Conservation (phyloP, 106 monocot genomes). For the Gastrodia elata region DNA sequence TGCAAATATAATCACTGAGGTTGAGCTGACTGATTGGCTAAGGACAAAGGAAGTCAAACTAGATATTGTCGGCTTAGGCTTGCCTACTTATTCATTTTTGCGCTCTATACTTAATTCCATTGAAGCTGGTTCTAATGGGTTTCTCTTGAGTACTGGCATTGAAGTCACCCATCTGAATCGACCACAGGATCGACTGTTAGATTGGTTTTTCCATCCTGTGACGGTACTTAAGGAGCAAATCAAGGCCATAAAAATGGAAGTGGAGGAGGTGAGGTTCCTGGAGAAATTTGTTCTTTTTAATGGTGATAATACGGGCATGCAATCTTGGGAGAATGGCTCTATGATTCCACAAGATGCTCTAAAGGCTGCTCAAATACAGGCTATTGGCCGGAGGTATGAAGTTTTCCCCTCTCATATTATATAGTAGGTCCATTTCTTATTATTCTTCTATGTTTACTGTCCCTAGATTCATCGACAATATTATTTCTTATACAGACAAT, state of each 20-base stretch:
- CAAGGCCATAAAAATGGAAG: slow-evolving; percentile 42
- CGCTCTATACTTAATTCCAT: slow-evolving; percentile 44
- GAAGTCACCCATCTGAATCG: slow-evolving; percentile 62
- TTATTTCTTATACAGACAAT: not conserved
- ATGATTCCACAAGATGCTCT: slow-evolving; percentile 47
- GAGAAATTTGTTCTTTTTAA: slow-evolving; percentile 67
- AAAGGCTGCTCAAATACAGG: slow-evolving; percentile 68
- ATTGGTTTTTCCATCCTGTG: slow-evolving; percentile 92
- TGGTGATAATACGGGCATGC: slow-evolving; percentile 26
- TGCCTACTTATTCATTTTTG: slow-evolving; percentile 49
- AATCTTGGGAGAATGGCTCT: slow-evolving; percentile 46
- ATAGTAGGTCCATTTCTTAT: not conserved
- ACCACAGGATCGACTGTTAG: slow-evolving; percentile 64
- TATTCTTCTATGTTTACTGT: not conserved
- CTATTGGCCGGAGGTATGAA: slow-evolving; percentile 80
- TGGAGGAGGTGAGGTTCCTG: slow-evolving; percentile 64
- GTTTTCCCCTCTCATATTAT: not conserved
- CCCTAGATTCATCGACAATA: not conserved
- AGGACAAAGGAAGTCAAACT: slow-evolving; percentile 38
- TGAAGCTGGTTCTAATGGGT: slow-evolving; percentile 45
- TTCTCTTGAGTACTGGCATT: slow-evolving; percentile 42
- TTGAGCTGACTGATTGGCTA: slow-evolving; percentile 63
- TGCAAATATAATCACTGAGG: slow-evolving; percentile 32
- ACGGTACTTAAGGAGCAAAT: slow-evolving; percentile 91
- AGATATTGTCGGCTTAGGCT: slow-evolving; percentile 51